A percentile compares a stretch with the other conserved stretches of the same genome.
Conservation (phyloP, 176 grass and related monocot genomes). For the Dendrocalamus sinicus region DNA sequence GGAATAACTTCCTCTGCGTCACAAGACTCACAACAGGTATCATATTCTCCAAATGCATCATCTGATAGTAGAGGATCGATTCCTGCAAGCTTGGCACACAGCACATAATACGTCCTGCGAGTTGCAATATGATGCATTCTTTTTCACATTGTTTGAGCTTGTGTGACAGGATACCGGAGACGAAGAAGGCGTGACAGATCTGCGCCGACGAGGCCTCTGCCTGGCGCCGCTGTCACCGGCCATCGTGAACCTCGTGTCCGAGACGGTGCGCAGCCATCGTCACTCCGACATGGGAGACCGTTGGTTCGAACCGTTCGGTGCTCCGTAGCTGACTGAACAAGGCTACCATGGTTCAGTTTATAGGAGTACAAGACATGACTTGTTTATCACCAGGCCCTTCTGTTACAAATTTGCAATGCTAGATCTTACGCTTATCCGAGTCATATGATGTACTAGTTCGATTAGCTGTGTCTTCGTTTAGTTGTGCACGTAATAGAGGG, state of each 20-base stretch:
- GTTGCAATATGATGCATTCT: background rate
- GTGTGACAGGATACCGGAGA: constrained; percentile 29
- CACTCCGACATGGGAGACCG: constrained; percentile 13
- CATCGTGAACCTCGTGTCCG: constrained; percentile 36
- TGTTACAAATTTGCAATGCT: background rate
- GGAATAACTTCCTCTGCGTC: constrained; percentile 22
- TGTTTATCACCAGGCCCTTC: constrained; percentile 14
- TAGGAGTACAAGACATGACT: constrained; percentile 6
- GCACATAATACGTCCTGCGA: background rate
- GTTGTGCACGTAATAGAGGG: background rate
- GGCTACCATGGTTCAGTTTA: background rate
- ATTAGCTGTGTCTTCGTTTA: background rate
- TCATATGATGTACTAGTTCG: background rate
- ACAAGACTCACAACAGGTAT: constrained; percentile 24
- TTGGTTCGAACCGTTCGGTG: background rate
- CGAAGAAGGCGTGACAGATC: background rate
- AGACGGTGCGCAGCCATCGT: constrained; percentile 5
- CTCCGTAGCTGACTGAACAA: constrained; percentile 24
- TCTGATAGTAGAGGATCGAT: background rate
- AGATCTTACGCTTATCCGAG: background rate
- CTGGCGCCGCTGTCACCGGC: constrained; percentile 47
- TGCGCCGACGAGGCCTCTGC: constrained; percentile 63
- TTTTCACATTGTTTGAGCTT: background rate
- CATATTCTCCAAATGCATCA: background rate
- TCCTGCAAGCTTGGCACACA: background rate